Evolutionary conservation across 2,329 filamentous ascomycete genomes (phyloP).

Genomic region (Chaetomium olivaceum): DNA sequence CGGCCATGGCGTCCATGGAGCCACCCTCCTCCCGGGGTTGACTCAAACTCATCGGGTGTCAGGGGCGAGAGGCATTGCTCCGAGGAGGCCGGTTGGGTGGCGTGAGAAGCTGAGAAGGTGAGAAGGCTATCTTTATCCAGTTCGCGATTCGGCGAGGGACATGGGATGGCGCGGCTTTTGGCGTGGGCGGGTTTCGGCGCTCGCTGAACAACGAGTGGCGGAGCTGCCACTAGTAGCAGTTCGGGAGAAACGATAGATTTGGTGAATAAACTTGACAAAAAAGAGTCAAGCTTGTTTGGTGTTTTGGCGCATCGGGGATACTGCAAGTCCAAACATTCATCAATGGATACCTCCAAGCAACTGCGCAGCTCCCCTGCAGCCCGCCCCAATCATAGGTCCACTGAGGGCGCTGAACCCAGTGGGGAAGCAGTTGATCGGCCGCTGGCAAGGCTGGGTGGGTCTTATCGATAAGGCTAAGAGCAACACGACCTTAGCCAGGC

Average conservation of each 20-base stretch:
- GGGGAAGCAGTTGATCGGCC: neutral
- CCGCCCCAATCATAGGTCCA: neutral
- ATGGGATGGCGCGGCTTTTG: neutral
- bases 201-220: neutral
- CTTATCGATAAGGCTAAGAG: slow-evolving; percentile 11
- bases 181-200: slow-evolving; percentile 1
- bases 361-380: slow-evolving; percentile 8
- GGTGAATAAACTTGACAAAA: neutral
- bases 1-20: slow-evolving; percentile 51
- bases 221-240: neutral
- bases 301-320: slow-evolving; percentile 5
- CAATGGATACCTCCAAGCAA: neutral
- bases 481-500: neutral
- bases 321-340: neutral
- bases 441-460: neutral
- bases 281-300: neutral
- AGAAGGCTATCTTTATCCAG: slow-evolving; percentile 19
- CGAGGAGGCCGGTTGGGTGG: neutral
- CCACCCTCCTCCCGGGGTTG: slow-evolving; percentile 62
- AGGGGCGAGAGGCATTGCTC: slow-evolving; percentile 36
- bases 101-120: slow-evolving; percentile 28
- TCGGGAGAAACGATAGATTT: neutral
- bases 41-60: slow-evolving; percentile 68
- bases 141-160: neutral
- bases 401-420: neutral